A percentile compares a stretch with the other conserved stretches of the same genome.
Conservation (phyloP, 192 early-diverging fungal genomes). For the Coemansia sp. region DNA sequence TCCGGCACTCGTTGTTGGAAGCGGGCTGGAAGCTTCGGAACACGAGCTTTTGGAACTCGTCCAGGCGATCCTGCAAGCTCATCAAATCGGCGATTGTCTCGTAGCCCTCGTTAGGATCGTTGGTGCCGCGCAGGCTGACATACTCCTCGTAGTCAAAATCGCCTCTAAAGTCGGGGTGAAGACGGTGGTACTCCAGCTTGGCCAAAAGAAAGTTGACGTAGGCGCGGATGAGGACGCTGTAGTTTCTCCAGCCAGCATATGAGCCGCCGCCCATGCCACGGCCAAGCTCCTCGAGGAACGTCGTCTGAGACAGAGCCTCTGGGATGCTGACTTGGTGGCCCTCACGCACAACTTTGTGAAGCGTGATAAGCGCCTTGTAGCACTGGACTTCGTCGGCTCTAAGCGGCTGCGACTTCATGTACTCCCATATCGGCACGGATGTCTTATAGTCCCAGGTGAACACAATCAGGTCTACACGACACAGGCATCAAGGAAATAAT, state of each 20-base stretch:
- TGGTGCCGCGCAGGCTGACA: constrained; percentile 85
- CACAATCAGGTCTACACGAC: constrained; percentile 67
- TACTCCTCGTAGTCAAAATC: constrained; percentile 98
- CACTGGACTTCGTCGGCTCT: constrained; percentile 91
- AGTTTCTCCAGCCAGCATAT: constrained; percentile 57
- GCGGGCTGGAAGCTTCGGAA: constrained; percentile 78
- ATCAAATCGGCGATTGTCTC: constrained; percentile 96
- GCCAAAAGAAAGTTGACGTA: constrained; percentile 87
- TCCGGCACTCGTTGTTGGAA: constrained; percentile 92
- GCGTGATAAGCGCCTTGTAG: constrained; percentile 91
- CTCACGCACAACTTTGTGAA: constrained; percentile 94
- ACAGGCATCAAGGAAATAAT: constrained; percentile 19
- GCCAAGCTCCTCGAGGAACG: constrained; percentile 80
- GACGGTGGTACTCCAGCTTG: constrained; percentile 90
- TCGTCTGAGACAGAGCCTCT: constrained; percentile 75
- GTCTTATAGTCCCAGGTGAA: constrained; percentile 94
- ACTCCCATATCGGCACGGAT: constrained; percentile 81
- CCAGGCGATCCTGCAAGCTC: constrained; percentile 86
- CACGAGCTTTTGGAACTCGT: constrained; percentile 87
- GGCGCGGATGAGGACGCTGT: constrained; percentile 81
- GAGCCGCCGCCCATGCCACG: constrained; percentile 36
- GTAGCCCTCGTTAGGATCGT: constrained; percentile 99
- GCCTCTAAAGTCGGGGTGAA: constrained; percentile 91
- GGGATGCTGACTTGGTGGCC: constrained; percentile 83
- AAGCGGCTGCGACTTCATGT: constrained; percentile 83